Conservation (phyloP, 2,329 filamentous ascomycete species). For the Bipolaris sorokiniana region DNA sequence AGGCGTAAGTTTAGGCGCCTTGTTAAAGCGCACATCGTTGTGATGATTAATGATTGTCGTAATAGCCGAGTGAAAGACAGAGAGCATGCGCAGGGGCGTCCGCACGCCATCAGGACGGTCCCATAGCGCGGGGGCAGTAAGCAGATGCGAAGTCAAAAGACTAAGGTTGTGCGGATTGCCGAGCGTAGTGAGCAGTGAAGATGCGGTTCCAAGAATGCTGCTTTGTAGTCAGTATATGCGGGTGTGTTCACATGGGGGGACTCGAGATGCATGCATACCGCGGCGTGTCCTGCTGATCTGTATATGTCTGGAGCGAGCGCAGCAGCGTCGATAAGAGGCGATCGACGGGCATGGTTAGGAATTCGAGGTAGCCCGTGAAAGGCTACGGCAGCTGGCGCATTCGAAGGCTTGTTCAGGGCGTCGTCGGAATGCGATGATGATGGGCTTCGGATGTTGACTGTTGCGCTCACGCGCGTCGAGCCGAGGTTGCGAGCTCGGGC, state of each 20-base stretch:
- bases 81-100: conserved; percentile 69
- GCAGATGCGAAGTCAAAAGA: conserved; percentile 73
- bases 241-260: conserved; percentile 4
- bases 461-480: conserved; percentile 18
- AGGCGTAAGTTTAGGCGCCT: conserved; percentile 34
- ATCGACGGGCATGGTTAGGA: conserved; percentile 66
- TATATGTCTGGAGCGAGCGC: conserved; percentile 65
- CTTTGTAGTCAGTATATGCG: conserved; percentile 27
- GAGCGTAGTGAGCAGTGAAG: conserved; percentile 70
- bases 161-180: conserved; percentile 77
- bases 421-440: conserved; percentile 1
- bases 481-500: conserved; percentile 39
- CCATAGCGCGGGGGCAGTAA: conserved; percentile 76
- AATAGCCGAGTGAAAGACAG: conserved; percentile 73
- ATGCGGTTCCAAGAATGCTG: conserved; percentile 67
- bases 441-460: conserved; percentile 26
- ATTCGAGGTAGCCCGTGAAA: conserved; percentile 6
- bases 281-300: conserved; percentile 64
- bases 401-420: neutral
- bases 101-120: conserved; percentile 64
- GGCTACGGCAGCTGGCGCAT: conserved; percentile 10
- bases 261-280: conserved; percentile 52
- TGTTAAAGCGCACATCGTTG: conserved; percentile 40
- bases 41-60: conserved; percentile 61
- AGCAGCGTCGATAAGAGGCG: conserved; percentile 70